These are phyloP conservation scores for Neopestalotiopsis clavispora DNA, from an alignment of 2,329 filamentous ascomycete species.

Conservation along the genomic window DNA sequence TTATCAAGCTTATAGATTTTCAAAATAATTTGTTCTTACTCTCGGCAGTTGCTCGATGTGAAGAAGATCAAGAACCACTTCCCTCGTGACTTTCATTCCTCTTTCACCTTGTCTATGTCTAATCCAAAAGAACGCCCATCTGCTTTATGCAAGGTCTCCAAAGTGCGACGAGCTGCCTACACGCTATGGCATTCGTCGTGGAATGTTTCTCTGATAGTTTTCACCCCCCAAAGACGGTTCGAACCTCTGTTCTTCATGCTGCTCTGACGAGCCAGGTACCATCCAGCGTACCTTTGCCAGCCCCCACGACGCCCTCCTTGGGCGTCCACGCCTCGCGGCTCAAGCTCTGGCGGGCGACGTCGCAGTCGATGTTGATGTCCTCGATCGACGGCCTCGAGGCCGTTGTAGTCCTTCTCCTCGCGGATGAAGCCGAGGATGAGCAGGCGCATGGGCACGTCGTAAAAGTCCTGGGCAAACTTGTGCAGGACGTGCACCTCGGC, in stretches of 20 bases:
- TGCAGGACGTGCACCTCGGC: conserved; percentile 92
- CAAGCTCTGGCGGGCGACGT: conserved; percentile 78
- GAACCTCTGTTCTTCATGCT: conserved; percentile 3
- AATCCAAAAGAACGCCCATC: conserved; percentile 8
- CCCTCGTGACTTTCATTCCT: background rate
- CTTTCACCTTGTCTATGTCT: conserved; percentile 11
- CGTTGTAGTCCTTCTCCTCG: conserved; percentile 86
- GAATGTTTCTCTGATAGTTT: background rate
- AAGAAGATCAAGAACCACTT: background rate
- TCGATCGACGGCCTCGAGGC: conserved; percentile 80
- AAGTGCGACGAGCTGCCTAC: background rate
- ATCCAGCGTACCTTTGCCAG: conserved; percentile 30
- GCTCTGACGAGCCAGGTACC: conserved; percentile 36
- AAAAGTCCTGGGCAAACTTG: conserved; percentile 80
- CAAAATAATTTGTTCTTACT: background rate
- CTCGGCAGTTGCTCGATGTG: background rate
- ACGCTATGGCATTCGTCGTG: background rate
- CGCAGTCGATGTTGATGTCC: conserved; percentile 89
- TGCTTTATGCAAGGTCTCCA: background rate
- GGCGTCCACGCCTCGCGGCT: conserved; percentile 65
- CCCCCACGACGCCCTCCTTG: conserved; percentile 34
- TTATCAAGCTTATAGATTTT: background rate
- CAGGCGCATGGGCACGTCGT: conserved; percentile 78
- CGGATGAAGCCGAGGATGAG: conserved; percentile 86
- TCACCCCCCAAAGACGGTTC: background rate